phyloP scores from a whole-genome alignment of 352 stramenopile genomes.

The Phytopythium boreale region DNA sequence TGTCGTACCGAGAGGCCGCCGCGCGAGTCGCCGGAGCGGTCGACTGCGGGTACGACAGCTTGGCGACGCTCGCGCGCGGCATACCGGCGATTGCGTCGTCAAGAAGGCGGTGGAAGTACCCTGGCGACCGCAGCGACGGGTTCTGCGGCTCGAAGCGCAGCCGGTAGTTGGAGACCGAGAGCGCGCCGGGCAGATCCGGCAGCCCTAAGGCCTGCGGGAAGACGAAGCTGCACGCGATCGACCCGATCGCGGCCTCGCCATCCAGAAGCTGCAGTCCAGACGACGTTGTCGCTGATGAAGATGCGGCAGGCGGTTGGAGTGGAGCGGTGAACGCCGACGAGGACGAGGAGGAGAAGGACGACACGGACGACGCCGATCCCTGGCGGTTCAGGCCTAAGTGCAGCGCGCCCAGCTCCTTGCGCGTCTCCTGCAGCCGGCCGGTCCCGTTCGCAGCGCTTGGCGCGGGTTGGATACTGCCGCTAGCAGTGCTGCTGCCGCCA shows the following conservation, averaged over 20 bases:
- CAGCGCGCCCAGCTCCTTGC: slow-evolving; percentile 6
- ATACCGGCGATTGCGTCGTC: slow-evolving; percentile 61
- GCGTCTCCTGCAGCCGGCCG: not conserved
- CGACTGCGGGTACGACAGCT: slow-evolving; percentile 68
- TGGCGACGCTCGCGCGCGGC: slow-evolving; percentile 55
- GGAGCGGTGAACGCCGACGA: slow-evolving; percentile 4
- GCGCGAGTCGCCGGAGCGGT: slow-evolving; percentile 25
- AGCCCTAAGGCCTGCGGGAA: slow-evolving; percentile 45
- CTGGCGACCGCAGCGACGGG: slow-evolving; percentile 29
- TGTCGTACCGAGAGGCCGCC: slow-evolving; percentile 16
- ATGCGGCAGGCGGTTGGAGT: no score
- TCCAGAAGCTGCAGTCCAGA: slow-evolving; percentile 19
- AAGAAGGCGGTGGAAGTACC: slow-evolving; percentile 54
- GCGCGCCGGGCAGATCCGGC: slow-evolving; percentile 45
- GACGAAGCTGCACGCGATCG: slow-evolving; percentile 47
- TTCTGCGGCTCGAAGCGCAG: slow-evolving; percentile 71
- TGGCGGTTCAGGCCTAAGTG: not conserved
- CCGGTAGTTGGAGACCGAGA: slow-evolving; percentile 66
- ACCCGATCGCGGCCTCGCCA: slow-evolving; percentile 36
- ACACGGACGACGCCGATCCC: slow-evolving; percentile 1
- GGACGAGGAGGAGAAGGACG: slow-evolving; percentile 2
- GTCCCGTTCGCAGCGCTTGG: not conserved
- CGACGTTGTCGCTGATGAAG: not conserved
- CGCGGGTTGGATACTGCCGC: not conserved
- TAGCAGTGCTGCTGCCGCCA: slow-evolving; percentile 2